phyloP scores from a whole-genome alignment of 2,329 filamentous ascomycete genomes.

The Botrytis cinerea region DNA sequence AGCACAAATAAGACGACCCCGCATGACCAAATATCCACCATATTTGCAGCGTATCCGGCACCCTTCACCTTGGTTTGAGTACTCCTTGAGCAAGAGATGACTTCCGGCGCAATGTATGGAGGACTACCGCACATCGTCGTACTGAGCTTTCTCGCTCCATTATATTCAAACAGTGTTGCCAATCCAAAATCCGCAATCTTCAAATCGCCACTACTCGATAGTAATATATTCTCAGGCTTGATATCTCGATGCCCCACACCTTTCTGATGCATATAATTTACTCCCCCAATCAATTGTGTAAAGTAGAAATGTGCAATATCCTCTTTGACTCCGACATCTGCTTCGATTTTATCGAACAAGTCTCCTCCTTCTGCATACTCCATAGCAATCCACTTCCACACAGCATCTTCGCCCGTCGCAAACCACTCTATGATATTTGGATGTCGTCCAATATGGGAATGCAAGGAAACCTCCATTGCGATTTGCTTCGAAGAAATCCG shows the following conservation, averaged over 20 bases:
- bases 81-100: slow-evolving; percentile 57
- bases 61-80: slow-evolving; percentile 51
- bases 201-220: slow-evolving; percentile 80
- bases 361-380: slow-evolving; percentile 94
- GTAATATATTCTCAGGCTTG: slow-evolving; percentile 92
- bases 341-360: slow-evolving; percentile 98
- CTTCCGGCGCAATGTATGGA: slow-evolving; percentile 96
- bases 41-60: slow-evolving; percentile 71
- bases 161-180: slow-evolving; percentile 89
- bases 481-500: slow-evolving; percentile 88
- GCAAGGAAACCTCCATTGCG: slow-evolving; percentile 85
- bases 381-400: slow-evolving; percentile 98
- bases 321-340: slow-evolving; percentile 89
- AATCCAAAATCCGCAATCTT: slow-evolving; percentile 98
- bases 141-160: slow-evolving; percentile 78
- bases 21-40: slow-evolving; percentile 95
- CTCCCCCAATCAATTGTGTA: slow-evolving; percentile 82
- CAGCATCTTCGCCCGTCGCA: slow-evolving; percentile 76
- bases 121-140: slow-evolving; percentile 92
- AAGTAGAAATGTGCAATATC: slow-evolving; percentile 98
- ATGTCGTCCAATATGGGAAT: slow-evolving; percentile 85
- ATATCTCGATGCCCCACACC: slow-evolving; percentile 91
- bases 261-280: slow-evolving; percentile 94
- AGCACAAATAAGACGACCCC: slow-evolving; percentile 97
- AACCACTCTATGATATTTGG: slow-evolving; percentile 94